A percentile compares a stretch with the other conserved stretches of the same genome.
Conservation (phyloP, 305 asterid species). For the Striga hermonthica region DNA sequence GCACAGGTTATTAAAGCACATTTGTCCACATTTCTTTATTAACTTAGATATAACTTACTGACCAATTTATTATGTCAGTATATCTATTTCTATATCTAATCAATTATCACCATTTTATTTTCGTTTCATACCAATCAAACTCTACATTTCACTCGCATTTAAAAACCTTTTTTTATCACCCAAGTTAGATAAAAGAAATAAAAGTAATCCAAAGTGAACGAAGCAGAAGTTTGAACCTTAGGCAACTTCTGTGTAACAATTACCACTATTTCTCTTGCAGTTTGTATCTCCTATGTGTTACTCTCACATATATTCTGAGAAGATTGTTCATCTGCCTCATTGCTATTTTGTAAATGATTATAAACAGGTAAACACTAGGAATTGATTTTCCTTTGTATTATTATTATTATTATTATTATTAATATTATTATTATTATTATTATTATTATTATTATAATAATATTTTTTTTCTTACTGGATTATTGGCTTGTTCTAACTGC, state of each 20-base stretch:
- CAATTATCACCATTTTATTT: neutral
- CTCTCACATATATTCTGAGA: slow-evolving; percentile 88
- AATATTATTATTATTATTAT: no score
- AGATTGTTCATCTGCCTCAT: slow-evolving; percentile 93
- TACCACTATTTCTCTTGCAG: slow-evolving; percentile 44
- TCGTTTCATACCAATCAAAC: neutral
- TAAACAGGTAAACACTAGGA: slow-evolving; percentile 67
- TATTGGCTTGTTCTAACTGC: slow-evolving; percentile 21
- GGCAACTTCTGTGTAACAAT: slow-evolving; percentile 19
- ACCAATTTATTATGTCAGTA: neutral
- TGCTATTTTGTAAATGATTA: slow-evolving; percentile 97
- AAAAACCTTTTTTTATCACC: neutral
- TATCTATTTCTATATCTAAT: neutral
- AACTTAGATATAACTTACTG: neutral
- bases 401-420: no score
- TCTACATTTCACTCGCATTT: neutral
- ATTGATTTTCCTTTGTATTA: neutral
- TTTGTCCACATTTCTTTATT: neutral
- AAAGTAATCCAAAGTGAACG: neutral
- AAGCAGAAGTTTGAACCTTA: neutral
- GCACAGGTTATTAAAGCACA: neutral
- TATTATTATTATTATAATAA: no score
- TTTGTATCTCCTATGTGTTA: slow-evolving; percentile 84
- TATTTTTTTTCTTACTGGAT: slow-evolving; percentile 1
- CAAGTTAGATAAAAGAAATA: neutral